Percentiles rank a stretch among this genome's conserved stretches.
Conservation (phyloP, 345 rosid species). For the Mangifera indica region DNA sequence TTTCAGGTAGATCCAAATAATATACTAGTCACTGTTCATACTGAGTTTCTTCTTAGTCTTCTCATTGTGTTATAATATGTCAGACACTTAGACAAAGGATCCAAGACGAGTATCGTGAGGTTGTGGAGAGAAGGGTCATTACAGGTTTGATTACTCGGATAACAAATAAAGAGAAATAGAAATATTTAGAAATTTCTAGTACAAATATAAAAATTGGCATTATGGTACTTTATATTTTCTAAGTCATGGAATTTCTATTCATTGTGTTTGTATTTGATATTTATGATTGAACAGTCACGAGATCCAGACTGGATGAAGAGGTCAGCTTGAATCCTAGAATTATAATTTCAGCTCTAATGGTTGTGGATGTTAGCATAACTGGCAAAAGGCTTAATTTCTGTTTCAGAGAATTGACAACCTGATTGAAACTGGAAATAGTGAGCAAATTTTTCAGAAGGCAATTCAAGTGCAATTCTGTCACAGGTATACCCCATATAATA, state of each 20-base stretch:
- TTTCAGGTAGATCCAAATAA: slow-evolving; percentile 60
- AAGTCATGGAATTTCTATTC: neutral
- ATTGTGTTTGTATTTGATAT: slow-evolving; percentile 14
- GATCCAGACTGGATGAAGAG: slow-evolving; percentile 68
- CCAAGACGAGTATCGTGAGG: slow-evolving; percentile 87
- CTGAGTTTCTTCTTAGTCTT: neutral
- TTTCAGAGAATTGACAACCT: slow-evolving; percentile 74
- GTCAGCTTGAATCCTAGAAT: slow-evolving; percentile 33
- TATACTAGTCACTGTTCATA: neutral
- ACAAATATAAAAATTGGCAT: neutral
- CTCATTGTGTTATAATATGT: slow-evolving; percentile 19
- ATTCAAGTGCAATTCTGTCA: slow-evolving; percentile 85
- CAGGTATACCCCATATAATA: slow-evolving; percentile 49
- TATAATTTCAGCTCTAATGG: slow-evolving; percentile 12
- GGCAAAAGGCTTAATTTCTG: slow-evolving; percentile 6
- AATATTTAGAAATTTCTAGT: neutral
- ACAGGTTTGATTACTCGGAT: slow-evolving; percentile 52
- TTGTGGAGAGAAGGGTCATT: slow-evolving; percentile 81
- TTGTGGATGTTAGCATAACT: slow-evolving; percentile 26
- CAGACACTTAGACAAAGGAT: slow-evolving; percentile 83
- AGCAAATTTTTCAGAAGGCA: slow-evolving; percentile 89
- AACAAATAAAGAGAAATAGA: neutral
- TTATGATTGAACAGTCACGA: slow-evolving; percentile 47
- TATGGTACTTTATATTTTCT: neutral
- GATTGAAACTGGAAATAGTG: slow-evolving; percentile 93